phyloP scores from a whole-genome alignment of 345 rosid species.

The Trapa bicornis region DNA sequence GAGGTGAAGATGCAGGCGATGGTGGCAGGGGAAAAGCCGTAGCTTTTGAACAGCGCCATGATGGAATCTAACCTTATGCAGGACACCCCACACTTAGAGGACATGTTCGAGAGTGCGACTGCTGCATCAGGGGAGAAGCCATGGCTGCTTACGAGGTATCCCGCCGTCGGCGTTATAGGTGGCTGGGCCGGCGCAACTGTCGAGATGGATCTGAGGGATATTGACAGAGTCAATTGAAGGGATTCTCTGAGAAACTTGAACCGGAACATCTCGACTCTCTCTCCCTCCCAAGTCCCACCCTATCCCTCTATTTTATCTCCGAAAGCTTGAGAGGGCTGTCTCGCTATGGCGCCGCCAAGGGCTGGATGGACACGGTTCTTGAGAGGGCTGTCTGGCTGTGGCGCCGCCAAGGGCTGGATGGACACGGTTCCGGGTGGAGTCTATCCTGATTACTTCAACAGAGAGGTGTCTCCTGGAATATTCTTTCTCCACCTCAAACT shows the following conservation, averaged over 20 bases:
- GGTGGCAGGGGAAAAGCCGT: conserved; percentile 5
- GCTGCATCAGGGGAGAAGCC: conserved; percentile 9
- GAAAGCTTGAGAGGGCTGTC: no score
- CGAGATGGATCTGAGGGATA: background rate
- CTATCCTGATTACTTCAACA: no score
- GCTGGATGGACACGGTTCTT: no score
- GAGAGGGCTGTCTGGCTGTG: no score
- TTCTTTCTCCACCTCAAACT: no score
- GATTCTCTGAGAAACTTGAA: background rate
- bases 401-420: no score
- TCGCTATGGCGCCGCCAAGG: no score
- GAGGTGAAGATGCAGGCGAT: conserved; percentile 4
- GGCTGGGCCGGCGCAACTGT: background rate
- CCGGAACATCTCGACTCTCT: background rate
- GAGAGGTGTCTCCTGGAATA: no score
- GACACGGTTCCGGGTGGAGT: no score
- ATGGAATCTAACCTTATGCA: background rate
- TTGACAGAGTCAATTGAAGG: background rate
- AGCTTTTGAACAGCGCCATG: conserved; percentile 7
- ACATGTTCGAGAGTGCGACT: background rate
- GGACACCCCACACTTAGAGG: background rate
- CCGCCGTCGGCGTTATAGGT: background rate
- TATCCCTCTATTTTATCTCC: no score
- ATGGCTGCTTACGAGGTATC: conserved; percentile 7
- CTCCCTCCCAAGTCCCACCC: no score